Percentiles rank a stretch among this genome's conserved stretches.
These are phyloP conservation scores for Arachis hypogaea DNA, from an alignment of 306 rosid species.

Conservation along the genomic window DNA sequence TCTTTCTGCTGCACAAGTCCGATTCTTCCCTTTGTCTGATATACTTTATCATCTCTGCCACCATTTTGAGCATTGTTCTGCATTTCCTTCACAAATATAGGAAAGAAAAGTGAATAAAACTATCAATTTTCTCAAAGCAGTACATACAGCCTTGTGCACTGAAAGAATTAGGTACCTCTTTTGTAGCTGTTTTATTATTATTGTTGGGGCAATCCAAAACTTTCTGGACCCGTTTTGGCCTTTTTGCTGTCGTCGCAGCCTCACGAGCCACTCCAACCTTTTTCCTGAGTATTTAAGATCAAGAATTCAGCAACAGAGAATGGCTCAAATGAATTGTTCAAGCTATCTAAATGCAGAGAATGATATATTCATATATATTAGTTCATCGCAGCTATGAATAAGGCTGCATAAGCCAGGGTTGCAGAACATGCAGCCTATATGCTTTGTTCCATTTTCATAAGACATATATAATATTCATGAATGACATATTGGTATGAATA, in stretches of 20 bases:
- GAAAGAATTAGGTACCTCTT: slow-evolving; percentile 59
- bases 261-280: slow-evolving; percentile 55
- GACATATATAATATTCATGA: slow-evolving; percentile 8
- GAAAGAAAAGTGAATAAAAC: slow-evolving; percentile 29
- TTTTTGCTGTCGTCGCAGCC: slow-evolving; percentile 54
- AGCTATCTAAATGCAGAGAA: slow-evolving; percentile 1
- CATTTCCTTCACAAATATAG: slow-evolving; percentile 50
- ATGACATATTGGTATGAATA: slow-evolving; percentile 13
- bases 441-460: not conserved
- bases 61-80: slow-evolving; percentile 50
- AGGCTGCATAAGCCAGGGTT: no score
- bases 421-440: no score
- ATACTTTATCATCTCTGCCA: slow-evolving; percentile 40
- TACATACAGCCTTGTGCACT: slow-evolving; percentile 1
- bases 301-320: slow-evolving; percentile 26
- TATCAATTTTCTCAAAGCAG: slow-evolving; percentile 18
- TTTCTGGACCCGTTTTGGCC: slow-evolving; percentile 62
- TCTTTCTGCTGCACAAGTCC: slow-evolving; percentile 48
- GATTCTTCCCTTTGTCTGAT: slow-evolving; percentile 45
- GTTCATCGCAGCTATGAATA: no score
- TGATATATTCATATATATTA: not conserved
- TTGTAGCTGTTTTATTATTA: slow-evolving; percentile 44
- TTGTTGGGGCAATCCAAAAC: slow-evolving; percentile 51
- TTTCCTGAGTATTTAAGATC: slow-evolving; percentile 60
- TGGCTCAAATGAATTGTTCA: slow-evolving; percentile 15